These are phyloP conservation scores for Xylaria flabelliformis DNA, from an alignment of 495 filamentous ascomycete genomes.

Conservation along the genomic window DNA sequence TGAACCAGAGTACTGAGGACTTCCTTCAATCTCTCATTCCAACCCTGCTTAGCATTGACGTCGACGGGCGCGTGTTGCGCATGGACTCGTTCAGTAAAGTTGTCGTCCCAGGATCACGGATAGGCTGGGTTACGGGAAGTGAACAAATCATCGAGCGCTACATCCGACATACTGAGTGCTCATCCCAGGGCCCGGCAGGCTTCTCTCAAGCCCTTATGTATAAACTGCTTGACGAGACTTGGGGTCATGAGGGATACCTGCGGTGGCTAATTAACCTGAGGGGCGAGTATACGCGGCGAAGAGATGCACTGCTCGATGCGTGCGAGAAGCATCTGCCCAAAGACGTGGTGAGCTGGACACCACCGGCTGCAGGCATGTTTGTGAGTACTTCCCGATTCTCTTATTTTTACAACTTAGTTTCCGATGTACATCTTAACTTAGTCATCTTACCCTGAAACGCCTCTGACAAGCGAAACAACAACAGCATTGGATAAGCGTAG, in stretches of 20 bases:
- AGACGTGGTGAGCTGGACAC: conserved; percentile 80
- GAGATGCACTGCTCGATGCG: conserved; percentile 78
- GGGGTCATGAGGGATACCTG: conserved; percentile 92
- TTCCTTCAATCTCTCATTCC: conserved; percentile 62
- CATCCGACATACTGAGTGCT: conserved; percentile 75
- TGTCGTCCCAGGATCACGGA: conserved; percentile 74
- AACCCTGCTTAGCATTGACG: conserved; percentile 70
- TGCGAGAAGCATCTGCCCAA: conserved; percentile 81
- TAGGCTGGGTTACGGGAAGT: conserved; percentile 82
- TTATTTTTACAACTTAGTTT: not conserved
- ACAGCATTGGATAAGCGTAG: conserved; percentile 83
- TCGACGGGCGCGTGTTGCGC: conserved; percentile 70
- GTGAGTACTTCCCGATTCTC: conserved; percentile 56
- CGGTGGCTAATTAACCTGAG: conserved; percentile 88
- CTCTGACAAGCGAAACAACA: not conserved
- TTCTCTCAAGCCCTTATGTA: conserved; percentile 81
- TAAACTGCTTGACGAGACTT: conserved; percentile 90
- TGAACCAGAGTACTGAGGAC: conserved; percentile 37
- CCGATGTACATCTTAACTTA: not conserved
- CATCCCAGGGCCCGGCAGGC: conserved; percentile 82
- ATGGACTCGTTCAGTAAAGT: conserved; percentile 87
- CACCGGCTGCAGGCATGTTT: conserved; percentile 96
- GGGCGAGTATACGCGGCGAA: conserved; percentile 78
- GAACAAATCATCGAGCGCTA: conserved; percentile 85
- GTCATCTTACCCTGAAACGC: not conserved